Evolutionary conservation across 345 rosid species (phyloP).

Genomic region (Firmiana major): DNA sequence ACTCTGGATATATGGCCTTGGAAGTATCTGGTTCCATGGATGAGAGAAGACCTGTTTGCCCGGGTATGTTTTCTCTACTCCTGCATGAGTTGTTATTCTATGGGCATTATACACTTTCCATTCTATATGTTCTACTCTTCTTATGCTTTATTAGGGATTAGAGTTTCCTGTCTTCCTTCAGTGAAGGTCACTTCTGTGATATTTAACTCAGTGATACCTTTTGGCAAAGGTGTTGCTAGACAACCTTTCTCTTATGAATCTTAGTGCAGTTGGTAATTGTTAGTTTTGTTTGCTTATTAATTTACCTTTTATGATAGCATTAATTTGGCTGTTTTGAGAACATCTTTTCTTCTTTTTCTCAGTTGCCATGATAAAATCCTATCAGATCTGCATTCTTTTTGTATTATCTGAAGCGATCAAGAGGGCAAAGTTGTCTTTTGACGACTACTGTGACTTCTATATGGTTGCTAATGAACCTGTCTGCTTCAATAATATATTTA

Average conservation of each 20-base stretch:
- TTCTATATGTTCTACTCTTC: neutral
- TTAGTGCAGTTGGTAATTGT: neutral
- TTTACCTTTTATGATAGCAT: neutral
- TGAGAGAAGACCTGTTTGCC: conserved; percentile 91
- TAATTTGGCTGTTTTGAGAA: neutral
- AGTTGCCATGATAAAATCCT: neutral
- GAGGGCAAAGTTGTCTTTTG: neutral
- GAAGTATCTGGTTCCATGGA: conserved; percentile 97
- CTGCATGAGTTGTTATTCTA: neutral
- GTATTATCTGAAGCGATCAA: neutral
- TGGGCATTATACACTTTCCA: neutral
- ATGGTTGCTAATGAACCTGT: neutral
- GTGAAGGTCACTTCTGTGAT: neutral
- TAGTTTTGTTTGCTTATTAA: neutral
- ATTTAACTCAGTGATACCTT: neutral
- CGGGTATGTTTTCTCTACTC: conserved; percentile 50
- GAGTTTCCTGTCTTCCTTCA: neutral
- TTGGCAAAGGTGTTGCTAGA: neutral
- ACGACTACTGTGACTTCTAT: neutral
- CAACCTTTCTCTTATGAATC: neutral
- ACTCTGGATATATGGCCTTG: conserved; percentile 96
- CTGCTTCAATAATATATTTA: neutral
- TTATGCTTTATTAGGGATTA: neutral
- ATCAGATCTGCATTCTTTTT: neutral
- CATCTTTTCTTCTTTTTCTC: no score